Conservation (phyloP, 2,329 filamentous ascomycete genomes). For the Colletotrichum kahawae region DNA sequence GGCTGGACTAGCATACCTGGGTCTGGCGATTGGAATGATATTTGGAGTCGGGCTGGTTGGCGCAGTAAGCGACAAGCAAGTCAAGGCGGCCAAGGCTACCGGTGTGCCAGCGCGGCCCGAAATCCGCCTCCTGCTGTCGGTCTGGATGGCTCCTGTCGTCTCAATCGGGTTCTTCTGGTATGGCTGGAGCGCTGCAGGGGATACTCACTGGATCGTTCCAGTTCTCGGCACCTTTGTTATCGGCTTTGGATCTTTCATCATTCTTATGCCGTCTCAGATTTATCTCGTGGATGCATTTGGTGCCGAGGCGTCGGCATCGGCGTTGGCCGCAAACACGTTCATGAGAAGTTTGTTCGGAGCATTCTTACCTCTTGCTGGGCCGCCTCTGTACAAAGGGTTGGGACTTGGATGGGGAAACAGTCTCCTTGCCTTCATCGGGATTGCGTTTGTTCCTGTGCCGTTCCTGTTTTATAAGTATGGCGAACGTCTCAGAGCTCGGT, state of each 20-base stretch:
- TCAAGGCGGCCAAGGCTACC: not conserved
- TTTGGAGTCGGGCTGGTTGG: not conserved
- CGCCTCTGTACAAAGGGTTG: slow-evolving; percentile 13
- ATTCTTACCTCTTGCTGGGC: slow-evolving; percentile 16
- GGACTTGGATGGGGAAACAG: slow-evolving; percentile 25
- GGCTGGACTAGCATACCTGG: slow-evolving; percentile 7
- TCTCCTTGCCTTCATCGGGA: slow-evolving; percentile 18
- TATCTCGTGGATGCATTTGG: slow-evolving; percentile 33
- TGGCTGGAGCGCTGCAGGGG: slow-evolving; percentile 59
- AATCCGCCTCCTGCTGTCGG: not conserved
- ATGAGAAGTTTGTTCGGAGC: slow-evolving; percentile 14
- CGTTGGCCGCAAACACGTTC: not conserved
- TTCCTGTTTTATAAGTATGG: slow-evolving; percentile 9
- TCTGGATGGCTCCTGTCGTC: not conserved
- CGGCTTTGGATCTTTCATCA: slow-evolving; percentile 50
- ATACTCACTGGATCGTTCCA: slow-evolving; percentile 62
- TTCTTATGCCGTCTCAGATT: slow-evolving; percentile 31
- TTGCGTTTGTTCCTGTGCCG: slow-evolving; percentile 10
- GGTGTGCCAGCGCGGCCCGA: not conserved
- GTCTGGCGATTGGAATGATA: slow-evolving; percentile 8
- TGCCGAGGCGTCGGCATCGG: slow-evolving; percentile 1
- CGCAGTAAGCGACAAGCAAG: not conserved
- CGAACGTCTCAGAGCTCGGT: not conserved
- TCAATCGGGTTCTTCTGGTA: slow-evolving; percentile 57
- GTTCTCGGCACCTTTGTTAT: slow-evolving; percentile 61